These are phyloP conservation scores for Lipomyces yamanashiensis DNA, from an alignment of 805 yeast genomes.

Conservation along the genomic window DNA sequence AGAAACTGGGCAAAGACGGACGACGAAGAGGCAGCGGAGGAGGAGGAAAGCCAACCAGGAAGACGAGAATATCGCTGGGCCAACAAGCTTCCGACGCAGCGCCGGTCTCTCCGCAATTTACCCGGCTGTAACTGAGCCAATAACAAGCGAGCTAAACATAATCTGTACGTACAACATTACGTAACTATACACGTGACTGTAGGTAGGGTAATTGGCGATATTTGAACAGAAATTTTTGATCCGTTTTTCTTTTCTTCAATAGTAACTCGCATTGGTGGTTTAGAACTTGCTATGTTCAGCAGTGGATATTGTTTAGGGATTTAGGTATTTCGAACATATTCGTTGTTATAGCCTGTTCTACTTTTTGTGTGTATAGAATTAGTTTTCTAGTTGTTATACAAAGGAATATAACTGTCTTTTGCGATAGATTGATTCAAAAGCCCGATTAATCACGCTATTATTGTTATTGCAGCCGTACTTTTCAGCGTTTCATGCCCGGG, in stretches of 20 bases:
- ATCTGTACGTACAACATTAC: not conserved
- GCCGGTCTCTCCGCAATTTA: conserved; percentile 14
- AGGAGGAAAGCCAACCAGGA: not conserved
- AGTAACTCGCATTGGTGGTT: not conserved
- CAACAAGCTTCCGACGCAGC: conserved; percentile 10
- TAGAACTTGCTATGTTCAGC: not conserved
- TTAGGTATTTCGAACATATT: conserved; percentile 8
- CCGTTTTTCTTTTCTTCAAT: not conserved
- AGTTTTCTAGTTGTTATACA: not conserved
- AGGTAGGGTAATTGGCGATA: not conserved
- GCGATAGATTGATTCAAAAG: conserved; percentile 4
- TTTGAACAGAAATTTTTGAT: not conserved
- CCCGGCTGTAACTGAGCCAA: conserved; percentile 1
- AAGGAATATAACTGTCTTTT: not conserved
- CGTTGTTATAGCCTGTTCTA: not conserved
- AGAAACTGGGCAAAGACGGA: too few relatives aligned
- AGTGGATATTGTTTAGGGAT: not conserved
- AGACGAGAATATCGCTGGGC: not conserved
- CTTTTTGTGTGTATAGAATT: not conserved
- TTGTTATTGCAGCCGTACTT: conserved; percentile 2
- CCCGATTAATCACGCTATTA: conserved; percentile 37
- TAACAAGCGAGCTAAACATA: conserved; percentile 1
- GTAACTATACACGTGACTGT: not conserved
- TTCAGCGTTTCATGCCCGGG: conserved; percentile 38
- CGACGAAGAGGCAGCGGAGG: not conserved